Conservation (phyloP, 768 basidiomycete species). For the Cystobasidium onofrii region DNA sequence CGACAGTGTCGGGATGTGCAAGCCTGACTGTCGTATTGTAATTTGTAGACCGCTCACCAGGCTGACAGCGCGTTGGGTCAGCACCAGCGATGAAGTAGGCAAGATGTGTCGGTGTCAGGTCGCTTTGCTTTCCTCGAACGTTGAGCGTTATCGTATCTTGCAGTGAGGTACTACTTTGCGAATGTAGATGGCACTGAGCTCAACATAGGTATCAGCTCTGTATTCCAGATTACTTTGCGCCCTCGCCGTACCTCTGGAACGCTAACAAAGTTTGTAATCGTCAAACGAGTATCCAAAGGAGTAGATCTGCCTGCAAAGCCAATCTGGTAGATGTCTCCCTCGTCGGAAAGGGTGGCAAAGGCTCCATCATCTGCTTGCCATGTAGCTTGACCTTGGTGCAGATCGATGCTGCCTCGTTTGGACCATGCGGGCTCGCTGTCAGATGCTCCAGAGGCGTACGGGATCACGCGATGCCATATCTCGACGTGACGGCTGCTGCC, state of each 20-base stretch:
- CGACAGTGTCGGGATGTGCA: neutral
- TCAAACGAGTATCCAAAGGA: neutral
- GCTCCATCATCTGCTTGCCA: neutral
- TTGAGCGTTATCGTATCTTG: slow-evolving; percentile 15
- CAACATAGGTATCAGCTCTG: neutral
- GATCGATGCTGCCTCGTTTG: neutral
- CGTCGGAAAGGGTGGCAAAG: neutral
- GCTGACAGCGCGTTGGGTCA: neutral
- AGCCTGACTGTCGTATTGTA: slow-evolving; percentile 14
- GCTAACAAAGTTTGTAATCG: slow-evolving; percentile 20
- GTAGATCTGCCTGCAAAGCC: neutral
- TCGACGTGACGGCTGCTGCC: neutral
- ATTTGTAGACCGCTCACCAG: neutral
- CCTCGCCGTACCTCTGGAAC: neutral
- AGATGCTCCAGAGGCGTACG: neutral
- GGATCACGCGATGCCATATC: slow-evolving; percentile 14
- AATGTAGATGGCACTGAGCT: slow-evolving; percentile 17
- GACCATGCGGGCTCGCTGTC: slow-evolving; percentile 12
- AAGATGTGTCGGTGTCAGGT: neutral
- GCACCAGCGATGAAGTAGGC: neutral
- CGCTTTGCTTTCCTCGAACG: neutral
- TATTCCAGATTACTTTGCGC: no score
- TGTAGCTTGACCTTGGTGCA: neutral
- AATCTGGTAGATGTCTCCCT: slow-evolving; percentile 29
- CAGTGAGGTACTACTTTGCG: neutral